phyloP scores from a whole-genome alignment of 345 rosid species.

The Arabis alpina region DNA sequence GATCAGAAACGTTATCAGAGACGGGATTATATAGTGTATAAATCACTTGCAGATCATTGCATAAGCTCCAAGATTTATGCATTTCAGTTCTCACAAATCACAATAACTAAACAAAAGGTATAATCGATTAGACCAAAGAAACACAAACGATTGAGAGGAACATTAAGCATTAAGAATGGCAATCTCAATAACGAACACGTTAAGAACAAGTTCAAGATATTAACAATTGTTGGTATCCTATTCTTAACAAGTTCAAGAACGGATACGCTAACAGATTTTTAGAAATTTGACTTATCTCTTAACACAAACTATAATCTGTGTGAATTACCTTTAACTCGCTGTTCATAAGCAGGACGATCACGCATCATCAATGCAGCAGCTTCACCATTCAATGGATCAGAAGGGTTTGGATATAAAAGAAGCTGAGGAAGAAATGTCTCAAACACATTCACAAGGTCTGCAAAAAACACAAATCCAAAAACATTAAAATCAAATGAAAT shows the following conservation, averaged over 20 bases:
- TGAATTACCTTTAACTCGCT: constrained; percentile 77
- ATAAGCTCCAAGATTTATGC: neutral
- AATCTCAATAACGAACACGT: neutral
- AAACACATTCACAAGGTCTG: constrained; percentile 96
- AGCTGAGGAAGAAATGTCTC: constrained; percentile 99
- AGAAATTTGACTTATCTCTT: neutral
- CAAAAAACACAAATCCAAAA: constrained; percentile 26
- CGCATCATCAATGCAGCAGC: constrained; percentile 98
- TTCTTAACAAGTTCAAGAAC: neutral
- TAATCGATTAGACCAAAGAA: neutral
- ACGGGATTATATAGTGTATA: neutral
- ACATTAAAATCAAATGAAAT: neutral
- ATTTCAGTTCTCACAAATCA: neutral
- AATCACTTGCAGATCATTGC: neutral
- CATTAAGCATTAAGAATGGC: neutral
- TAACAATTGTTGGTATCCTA: neutral
- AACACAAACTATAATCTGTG: neutral
- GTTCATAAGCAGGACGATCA: constrained; percentile 81
- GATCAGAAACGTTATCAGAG: neutral
- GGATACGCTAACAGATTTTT: neutral
- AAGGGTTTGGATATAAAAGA: constrained; percentile 94
- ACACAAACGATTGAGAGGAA: neutral
- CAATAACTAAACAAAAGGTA: constrained; percentile 17
- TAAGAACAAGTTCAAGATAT: constrained; percentile 15
- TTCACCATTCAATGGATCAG: constrained; percentile 96